A percentile compares a stretch with the other conserved stretches of the same genome.
Evolutionary conservation across 176 grass and related monocot species (phyloP).

Genomic region (Eremochloa ophiuroides): DNA sequence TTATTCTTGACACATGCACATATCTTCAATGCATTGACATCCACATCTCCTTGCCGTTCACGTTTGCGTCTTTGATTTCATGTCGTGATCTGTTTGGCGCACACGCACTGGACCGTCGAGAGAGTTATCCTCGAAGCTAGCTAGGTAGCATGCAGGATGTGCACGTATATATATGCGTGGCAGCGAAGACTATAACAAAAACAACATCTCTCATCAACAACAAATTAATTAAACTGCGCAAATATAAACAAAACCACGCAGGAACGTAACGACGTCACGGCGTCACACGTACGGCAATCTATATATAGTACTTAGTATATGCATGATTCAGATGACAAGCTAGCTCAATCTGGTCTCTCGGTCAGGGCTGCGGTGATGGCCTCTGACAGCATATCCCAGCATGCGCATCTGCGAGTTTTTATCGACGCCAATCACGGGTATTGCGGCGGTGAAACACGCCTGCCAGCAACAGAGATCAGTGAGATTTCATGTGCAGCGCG

Average conservation of each 20-base stretch:
- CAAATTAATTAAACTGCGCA: no score
- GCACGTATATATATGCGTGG: neutral
- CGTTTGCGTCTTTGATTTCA: neutral
- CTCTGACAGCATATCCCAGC: neutral
- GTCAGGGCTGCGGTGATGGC: neutral
- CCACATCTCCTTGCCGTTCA: slow-evolving; percentile 21
- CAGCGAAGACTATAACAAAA: neutral
- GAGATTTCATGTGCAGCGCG: slow-evolving; percentile 30
- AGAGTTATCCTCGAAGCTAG: neutral
- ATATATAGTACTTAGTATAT: no score
- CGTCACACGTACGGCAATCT: no score
- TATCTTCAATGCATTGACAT: neutral
- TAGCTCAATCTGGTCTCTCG: neutral
- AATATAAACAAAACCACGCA: neutral
- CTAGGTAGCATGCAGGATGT: neutral
- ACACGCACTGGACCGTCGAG: neutral
- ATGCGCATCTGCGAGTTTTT: neutral
- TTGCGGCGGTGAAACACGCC: neutral
- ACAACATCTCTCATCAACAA: neutral
- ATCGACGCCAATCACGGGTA: neutral
- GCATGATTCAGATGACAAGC: neutral
- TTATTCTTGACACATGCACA: neutral
- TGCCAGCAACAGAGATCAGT: neutral
- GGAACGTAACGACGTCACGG: neutral
- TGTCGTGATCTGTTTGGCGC: neutral